Evolutionary conservation across 1,139 yeast species (phyloP), one percentile per base, ranked within the genome.

Genomic region (Eremothecium coryli): DNA sequence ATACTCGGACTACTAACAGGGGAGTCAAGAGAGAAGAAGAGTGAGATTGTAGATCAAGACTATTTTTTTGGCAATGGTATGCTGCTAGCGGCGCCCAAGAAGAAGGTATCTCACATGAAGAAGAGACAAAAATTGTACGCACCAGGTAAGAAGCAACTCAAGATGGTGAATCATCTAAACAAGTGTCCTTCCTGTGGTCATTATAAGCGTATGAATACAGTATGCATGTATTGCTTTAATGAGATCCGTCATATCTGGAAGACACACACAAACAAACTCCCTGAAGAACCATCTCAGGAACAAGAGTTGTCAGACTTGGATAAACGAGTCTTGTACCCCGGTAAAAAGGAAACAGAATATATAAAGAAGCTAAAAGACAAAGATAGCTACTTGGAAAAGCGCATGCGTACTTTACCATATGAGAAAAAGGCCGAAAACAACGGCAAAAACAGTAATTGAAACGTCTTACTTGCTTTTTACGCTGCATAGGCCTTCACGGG

Each of bases 151-250:
- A 88, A 85, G 57, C 93, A 86, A 52, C 66, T 82, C 45, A 75
- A 84, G 56, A 77, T 78, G 36, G 67, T 82, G 45, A 72, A 77
- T 39, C 81, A 82, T 55, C 64, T 90, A 49, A 84, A 81, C 44
- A 73, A 94, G 56, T 90, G 98, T 58, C 95, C 97, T 4, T 81
- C 95, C 1, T 90, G 98, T 63, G 98, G 98, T 28, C 82, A 82
- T 44, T 81, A 76, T 48, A 88, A 88, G 62, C 70, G 96, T 53
- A 76, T 93, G 2, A 95, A 88, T 58, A 76, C 86, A 38, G 69
- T 88, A 57, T 88, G 98, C 61, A 85, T 85, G 94, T 73, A 82
- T 54, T 88, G 98, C 62, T 88, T 85, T 42, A 75, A 71, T 26
- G 90, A 85, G 56, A 81, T 88, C 50, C 78, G 74, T 55, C 64